Evolutionary conservation across 352 stramenopile species (phyloP).

Genomic region (Achlya hypogyna): DNA sequence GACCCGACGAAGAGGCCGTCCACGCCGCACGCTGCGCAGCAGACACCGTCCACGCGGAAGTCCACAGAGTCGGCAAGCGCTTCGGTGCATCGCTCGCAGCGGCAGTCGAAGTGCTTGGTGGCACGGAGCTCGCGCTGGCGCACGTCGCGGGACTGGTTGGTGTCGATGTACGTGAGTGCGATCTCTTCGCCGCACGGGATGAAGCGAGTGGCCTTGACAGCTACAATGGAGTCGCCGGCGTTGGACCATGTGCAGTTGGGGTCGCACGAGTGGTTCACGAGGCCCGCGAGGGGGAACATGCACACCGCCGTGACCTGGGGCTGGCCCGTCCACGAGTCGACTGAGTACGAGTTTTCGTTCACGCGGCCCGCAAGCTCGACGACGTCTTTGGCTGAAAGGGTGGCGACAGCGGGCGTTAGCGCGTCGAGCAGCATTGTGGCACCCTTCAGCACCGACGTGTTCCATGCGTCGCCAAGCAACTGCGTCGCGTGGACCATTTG

Average conservation of each 20-base stretch:
- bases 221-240: conserved; percentile 29
- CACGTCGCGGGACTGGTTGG: conserved; percentile 29
- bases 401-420: conserved; percentile 23
- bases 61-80: conserved; percentile 33
- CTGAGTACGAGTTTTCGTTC: conserved; percentile 45
- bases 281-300: conserved; percentile 33
- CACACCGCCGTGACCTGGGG: conserved; percentile 33
- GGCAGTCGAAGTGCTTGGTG: conserved; percentile 45
- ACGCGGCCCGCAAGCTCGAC: conserved; percentile 37
- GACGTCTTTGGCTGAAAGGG: conserved; percentile 34
- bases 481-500: conserved; percentile 34
- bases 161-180: conserved; percentile 43
- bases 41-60: conserved; percentile 28
- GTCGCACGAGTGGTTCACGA: conserved; percentile 44
- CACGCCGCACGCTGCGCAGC: conserved; percentile 26
- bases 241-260: conserved; percentile 46
- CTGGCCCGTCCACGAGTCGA: conserved; percentile 32
- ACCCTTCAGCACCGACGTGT: conserved; percentile 27
- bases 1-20: conserved; percentile 22
- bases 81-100: conserved; percentile 30
- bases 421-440: conserved; percentile 29
- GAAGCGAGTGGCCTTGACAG: conserved; percentile 30
- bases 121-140: conserved; percentile 28
- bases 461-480: conserved; percentile 25
- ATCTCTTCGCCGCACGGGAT: conserved; percentile 36